A percentile compares a stretch with the other conserved stretches of the same genome.
These are phyloP conservation scores for Trichomonascaceae sp. DNA, from an alignment of 1,139 yeast genomes.

Conservation along the genomic window DNA sequence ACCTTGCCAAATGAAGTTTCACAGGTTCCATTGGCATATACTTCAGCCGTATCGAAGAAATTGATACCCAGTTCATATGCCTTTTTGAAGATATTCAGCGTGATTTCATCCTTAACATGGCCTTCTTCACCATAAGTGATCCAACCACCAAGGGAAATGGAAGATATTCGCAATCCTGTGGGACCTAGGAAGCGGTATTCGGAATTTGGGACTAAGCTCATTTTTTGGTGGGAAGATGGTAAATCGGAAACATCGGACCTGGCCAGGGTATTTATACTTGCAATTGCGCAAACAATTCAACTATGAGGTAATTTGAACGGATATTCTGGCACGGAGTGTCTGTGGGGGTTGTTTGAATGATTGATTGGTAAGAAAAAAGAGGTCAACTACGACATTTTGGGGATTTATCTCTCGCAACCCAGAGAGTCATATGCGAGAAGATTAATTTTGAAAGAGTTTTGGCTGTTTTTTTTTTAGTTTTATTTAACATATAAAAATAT, in stretches of 20 bases:
- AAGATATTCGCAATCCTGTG: slow-evolving; percentile 32
- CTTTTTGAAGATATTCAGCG: slow-evolving; percentile 27
- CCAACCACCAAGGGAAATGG: slow-evolving; percentile 35
- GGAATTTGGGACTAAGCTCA: slow-evolving; percentile 20
- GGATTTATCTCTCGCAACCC: not conserved
- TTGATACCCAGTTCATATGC: slow-evolving; percentile 34
- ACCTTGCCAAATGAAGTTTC: slow-evolving; percentile 30
- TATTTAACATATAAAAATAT: too few relatives aligned
- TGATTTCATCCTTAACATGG: slow-evolving; percentile 26
- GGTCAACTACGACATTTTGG: not conserved
- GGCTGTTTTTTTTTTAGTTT: too few relatives aligned
- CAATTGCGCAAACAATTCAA: not conserved
- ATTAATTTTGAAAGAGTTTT: not conserved
- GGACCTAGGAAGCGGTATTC: slow-evolving; percentile 33
- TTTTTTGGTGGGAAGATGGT: not conserved
- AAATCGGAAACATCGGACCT: not conserved
- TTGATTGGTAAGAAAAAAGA: not conserved
- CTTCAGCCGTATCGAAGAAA: slow-evolving; percentile 34
- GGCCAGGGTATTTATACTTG: not conserved
- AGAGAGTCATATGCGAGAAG: not conserved
- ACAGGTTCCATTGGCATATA: slow-evolving; percentile 29
- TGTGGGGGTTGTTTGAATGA: not conserved
- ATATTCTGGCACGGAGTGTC: too few relatives aligned
- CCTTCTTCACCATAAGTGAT: slow-evolving; percentile 29
- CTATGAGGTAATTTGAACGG: not conserved